These are phyloP conservation scores for Blastobotrys malaysiensis DNA, from an alignment of 1,139 yeast genomes.

Conservation along the genomic window DNA sequence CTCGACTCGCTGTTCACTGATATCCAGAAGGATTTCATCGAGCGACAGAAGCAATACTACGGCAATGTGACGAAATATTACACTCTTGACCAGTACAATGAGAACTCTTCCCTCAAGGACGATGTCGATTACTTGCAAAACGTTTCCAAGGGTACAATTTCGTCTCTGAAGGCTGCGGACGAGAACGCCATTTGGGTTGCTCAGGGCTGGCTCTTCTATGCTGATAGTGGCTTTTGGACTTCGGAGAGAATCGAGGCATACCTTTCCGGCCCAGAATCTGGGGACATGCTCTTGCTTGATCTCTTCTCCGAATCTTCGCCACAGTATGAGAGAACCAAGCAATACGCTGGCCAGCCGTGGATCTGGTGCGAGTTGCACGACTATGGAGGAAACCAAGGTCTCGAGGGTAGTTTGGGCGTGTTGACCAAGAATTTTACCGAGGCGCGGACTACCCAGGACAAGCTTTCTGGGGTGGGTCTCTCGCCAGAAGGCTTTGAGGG, in stretches of 20 bases:
- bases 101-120: constrained; percentile 15
- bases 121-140: constrained; percentile 13
- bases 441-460: constrained; percentile 11
- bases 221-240: constrained; percentile 14
- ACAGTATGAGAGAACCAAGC: constrained; percentile 14
- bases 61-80: constrained; percentile 16
- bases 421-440: constrained; percentile 15
- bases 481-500: constrained; percentile 21
- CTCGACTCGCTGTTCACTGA: constrained; percentile 15
- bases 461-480: constrained; percentile 16
- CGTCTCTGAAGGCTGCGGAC: constrained; percentile 12
- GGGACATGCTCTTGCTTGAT: constrained; percentile 18
- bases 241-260: constrained; percentile 15
- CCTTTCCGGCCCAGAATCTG: constrained; percentile 16
- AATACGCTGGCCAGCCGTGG: constrained; percentile 19
- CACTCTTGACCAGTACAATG: constrained; percentile 19
- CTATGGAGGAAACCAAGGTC: constrained; percentile 19
- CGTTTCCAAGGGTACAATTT: constrained; percentile 14
- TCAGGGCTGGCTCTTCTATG: constrained; percentile 21
- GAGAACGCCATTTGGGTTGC: constrained; percentile 18
- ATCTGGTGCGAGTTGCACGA: constrained; percentile 19
- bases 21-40: constrained; percentile 14
- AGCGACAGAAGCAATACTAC: constrained; percentile 11
- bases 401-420: constrained; percentile 17
- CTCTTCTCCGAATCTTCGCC: constrained; percentile 18